Conservation (phyloP, 495 filamentous ascomycete species). For the Podospora sp. region DNA sequence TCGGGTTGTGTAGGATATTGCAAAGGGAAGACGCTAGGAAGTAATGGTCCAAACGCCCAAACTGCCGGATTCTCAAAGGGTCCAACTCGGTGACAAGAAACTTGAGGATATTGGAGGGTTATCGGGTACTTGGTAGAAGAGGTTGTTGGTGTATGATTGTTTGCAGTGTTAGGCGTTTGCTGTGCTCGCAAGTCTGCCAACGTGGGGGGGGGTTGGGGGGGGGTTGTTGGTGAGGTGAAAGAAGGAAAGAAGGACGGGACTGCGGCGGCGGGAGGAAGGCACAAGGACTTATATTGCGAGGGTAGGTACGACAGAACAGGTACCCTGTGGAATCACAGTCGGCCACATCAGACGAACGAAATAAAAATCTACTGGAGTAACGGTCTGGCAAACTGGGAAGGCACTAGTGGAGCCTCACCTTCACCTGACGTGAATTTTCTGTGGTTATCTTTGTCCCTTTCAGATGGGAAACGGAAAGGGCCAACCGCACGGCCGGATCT, state of each 20-base stretch:
- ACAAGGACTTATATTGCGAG: conserved; percentile 22
- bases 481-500: not conserved
- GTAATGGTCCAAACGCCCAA: conserved; percentile 14
- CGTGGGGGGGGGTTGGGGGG: conserved; percentile 2
- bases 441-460: not conserved
- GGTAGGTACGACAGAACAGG: conserved; percentile 14
- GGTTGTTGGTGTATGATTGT: conserved; percentile 3
- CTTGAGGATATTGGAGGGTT: conserved; percentile 7
- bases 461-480: conserved; percentile 13
- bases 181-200: conserved; percentile 3
- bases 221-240: conserved; percentile 1
- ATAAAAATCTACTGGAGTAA: not conserved
- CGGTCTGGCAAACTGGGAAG: conserved; percentile 1
- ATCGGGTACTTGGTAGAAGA: conserved; percentile 7
- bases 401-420: conserved; percentile 11
- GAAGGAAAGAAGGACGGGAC: not conserved
- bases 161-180: conserved; percentile 1
- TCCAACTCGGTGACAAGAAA: not conserved
- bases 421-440: not conserved
- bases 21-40: not conserved
- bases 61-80: conserved; percentile 1
- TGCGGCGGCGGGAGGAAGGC: conserved; percentile 8
- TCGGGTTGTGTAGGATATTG: conserved; percentile 6
- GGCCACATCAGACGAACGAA: not conserved
- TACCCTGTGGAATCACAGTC: conserved; percentile 7